Evolutionary conservation across 495 filamentous ascomycete genomes (phyloP), one percentile per base, ranked within the genome.

Genomic region (Annulohypoxylon moriforme): DNA sequence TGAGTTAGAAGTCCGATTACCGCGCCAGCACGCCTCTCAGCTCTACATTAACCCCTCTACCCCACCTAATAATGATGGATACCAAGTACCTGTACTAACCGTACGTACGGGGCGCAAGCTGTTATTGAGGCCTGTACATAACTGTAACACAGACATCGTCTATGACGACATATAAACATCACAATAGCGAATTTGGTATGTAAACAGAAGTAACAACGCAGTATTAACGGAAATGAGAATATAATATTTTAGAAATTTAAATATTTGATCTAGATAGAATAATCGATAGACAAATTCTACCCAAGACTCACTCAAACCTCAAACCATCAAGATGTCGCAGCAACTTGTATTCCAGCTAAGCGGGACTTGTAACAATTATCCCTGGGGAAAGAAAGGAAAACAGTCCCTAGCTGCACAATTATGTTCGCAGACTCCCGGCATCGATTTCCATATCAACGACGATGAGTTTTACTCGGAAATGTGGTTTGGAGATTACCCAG

Each of bases 401-500:
- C 79, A 92, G 33, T 96, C 93, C 11, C 81, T 92, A 16, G 88
- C 93, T 67, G 87, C 90, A 8, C 87, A 85, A 61, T 88, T 89
- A 73, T 90, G 89, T 72, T 86, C 86, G 56, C 89, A 88, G 71
- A 94, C 88, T 31, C 88, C 91, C 9, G 83, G 85, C 47, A 82
- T 86, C 24, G 85, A 87, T 62, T 93, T 95, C 75, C 81, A 86
- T 27, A 89, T 94, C 64, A 87, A 95, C 56, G 83, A 91, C 34
- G 86, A 91, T 64, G 90, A 91, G 78, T 86, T 85, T 22, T 85
- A 85, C 64, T 82, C 82, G 4, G 79, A 90, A 82, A 91, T 93
- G 84, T 94, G 92, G 93, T 89, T 94, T 82, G 92, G 92, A 3
- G 92, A 92, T 40, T 93, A 94, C 67, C 92, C 92, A 0, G 87